Conservation (phyloP, 768 basidiomycete species). For the Tulasnella sp. region DNA sequence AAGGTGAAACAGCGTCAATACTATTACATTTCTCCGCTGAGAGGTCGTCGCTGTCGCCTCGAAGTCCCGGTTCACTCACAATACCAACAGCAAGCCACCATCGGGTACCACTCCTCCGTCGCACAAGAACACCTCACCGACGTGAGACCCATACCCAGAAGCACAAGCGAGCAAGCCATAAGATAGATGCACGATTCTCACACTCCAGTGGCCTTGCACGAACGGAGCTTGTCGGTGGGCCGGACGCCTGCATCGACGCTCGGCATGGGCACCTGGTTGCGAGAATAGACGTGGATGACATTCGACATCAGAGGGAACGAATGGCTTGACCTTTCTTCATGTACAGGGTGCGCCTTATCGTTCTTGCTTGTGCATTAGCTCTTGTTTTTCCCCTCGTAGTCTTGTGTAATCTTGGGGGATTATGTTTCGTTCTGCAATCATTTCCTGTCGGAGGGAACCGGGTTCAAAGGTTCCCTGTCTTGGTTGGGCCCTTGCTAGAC, state of each 20-base stretch:
- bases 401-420: neutral
- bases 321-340: neutral
- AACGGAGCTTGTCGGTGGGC: neutral
- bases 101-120: neutral
- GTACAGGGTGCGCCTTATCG: neutral
- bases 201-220: neutral
- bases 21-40: slow-evolving; percentile 17
- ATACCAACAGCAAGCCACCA: neutral
- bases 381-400: neutral
- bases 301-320: neutral
- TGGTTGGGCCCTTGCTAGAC: neutral
- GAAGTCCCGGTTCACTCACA: neutral
- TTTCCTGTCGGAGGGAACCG: neutral
- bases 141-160: neutral
- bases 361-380: neutral
- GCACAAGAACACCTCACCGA: neutral
- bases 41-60: neutral
- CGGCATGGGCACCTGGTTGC: slow-evolving; percentile 10
- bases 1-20: neutral
- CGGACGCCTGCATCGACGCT: slow-evolving; percentile 8
- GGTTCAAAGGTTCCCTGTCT: neutral
- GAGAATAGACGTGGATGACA: neutral
- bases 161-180: neutral
- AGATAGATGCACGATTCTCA: neutral
- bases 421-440: neutral